phyloP scores from a whole-genome alignment of 352 stramenopile genomes.

The Discostella stelligera region DNA sequence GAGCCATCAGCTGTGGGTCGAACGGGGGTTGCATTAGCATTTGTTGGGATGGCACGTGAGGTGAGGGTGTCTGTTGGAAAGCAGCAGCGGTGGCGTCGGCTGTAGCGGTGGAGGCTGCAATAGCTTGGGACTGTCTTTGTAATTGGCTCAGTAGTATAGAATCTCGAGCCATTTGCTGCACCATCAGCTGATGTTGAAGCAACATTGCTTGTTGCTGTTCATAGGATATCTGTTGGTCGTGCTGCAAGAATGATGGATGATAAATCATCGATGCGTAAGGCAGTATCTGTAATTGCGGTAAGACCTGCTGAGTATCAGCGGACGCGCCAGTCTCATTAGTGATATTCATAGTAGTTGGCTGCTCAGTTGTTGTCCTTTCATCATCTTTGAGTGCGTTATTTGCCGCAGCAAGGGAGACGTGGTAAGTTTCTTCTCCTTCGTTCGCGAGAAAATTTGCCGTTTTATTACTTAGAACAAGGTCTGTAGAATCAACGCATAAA shows the following conservation, averaged over 20 bases:
- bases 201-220: constrained; percentile 21
- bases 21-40: neutral
- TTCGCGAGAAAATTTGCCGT: too few relatives aligned
- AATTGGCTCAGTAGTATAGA: constrained; percentile 1
- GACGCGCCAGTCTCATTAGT: neutral
- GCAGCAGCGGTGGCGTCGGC: neutral
- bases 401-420: too few relatives aligned
- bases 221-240: neutral
- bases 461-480: too few relatives aligned
- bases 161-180: constrained; percentile 6
- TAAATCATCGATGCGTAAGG: neutral
- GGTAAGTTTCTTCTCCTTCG: too few relatives aligned
- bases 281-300: neutral
- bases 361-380: neutral
- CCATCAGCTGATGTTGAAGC: constrained; percentile 20
- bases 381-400: too few relatives aligned
- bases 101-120: neutral
- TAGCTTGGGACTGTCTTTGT: constrained; percentile 2
- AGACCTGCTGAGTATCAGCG: neutral
- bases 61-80: neutral
- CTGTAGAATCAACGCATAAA: too few relatives aligned
- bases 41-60: neutral
- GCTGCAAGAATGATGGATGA: constrained; percentile 2
- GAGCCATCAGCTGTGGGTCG: neutral
- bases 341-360: neutral